phyloP scores from a whole-genome alignment of 129 eudicot species.

The Artemisia argyi region DNA sequence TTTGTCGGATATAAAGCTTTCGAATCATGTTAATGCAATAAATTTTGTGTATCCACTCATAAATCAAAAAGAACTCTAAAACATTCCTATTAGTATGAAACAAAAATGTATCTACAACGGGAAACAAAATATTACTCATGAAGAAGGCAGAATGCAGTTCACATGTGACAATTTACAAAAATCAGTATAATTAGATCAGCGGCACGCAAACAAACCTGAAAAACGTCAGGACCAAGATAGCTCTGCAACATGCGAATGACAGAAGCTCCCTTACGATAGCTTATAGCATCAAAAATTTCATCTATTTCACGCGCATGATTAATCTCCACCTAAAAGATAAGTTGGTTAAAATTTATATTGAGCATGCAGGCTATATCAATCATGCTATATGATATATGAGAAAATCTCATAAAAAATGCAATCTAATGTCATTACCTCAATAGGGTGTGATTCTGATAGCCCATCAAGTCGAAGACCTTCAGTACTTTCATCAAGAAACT shows the following conservation, averaged over 20 bases:
- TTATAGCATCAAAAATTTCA: conserved; percentile 97
- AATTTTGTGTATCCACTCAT: too few relatives aligned
- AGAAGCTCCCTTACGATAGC: conserved; percentile 95
- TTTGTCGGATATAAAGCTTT: too few relatives aligned
- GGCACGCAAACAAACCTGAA: conserved; percentile 61
- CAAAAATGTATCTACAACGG: not conserved
- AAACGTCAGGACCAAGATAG: conserved; percentile 83
- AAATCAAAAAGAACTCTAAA: too few relatives aligned
- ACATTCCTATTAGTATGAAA: too few relatives aligned
- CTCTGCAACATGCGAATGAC: conserved; percentile 98
- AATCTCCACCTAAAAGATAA: conserved; percentile 66
- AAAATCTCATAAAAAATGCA: conserved; percentile 9
- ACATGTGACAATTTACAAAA: not conserved
- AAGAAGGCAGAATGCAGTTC: not conserved
- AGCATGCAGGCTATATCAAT: not conserved
- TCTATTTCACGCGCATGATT: conserved; percentile 95
- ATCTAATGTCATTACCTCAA: conserved; percentile 55
- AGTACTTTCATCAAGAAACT: conserved; percentile 91
- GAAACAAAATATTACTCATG: conserved; percentile 2
- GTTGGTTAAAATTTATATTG: not conserved
- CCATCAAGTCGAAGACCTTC: conserved; percentile 98
- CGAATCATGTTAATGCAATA: too few relatives aligned
- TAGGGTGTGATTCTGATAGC: conserved; percentile 98
- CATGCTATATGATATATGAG: conserved; percentile 1
- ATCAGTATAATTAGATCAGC: not conserved